Conservation (phyloP, 2,329 filamentous ascomycete species). For the Pseudocercospora fijiensis region DNA sequence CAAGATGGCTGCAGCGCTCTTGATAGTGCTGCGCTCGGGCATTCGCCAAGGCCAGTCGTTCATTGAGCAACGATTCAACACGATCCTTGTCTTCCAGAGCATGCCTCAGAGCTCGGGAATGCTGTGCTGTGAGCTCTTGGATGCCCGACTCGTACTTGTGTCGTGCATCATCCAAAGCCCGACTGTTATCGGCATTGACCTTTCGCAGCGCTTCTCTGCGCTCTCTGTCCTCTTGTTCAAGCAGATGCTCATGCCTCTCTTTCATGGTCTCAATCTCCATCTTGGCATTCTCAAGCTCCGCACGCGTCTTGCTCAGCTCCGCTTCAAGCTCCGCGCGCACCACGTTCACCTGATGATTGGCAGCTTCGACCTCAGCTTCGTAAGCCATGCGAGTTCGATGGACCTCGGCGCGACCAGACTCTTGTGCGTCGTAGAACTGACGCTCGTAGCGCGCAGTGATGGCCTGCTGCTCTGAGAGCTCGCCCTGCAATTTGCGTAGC, state of each 20-base stretch:
- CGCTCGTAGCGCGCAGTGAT: conserved; percentile 69
- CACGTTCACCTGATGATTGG: conserved; percentile 81
- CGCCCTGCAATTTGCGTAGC: conserved; percentile 44
- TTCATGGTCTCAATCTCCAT: conserved; percentile 79
- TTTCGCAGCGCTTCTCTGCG: conserved; percentile 61
- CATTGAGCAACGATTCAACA: conserved; percentile 73
- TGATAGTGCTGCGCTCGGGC: conserved; percentile 83
- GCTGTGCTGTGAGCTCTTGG: conserved; percentile 59
- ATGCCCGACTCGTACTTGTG: conserved; percentile 53
- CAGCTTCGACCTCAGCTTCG: conserved; percentile 77
- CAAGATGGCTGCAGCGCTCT: conserved; percentile 78
- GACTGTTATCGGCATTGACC: conserved; percentile 53
- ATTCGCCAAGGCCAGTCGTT: conserved; percentile 76
- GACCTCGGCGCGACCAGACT: conserved; percentile 75
- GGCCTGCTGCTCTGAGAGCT: conserved; percentile 72
- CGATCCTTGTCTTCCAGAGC: conserved; percentile 78
- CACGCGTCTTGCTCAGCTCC: conserved; percentile 69
- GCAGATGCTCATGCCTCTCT: conserved; percentile 76
- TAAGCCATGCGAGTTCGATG: conserved; percentile 75
- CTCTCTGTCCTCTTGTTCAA: conserved; percentile 74
- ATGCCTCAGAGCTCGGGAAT: conserved; percentile 45
- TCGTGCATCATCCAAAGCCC: conserved; percentile 56
- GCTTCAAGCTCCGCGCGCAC: conserved; percentile 79
- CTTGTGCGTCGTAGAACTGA: conserved; percentile 80
- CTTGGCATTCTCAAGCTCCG: conserved; percentile 73